phyloP scores from a whole-genome alignment of 192 early-diverging fungal species.

The Podila minutissima region DNA sequence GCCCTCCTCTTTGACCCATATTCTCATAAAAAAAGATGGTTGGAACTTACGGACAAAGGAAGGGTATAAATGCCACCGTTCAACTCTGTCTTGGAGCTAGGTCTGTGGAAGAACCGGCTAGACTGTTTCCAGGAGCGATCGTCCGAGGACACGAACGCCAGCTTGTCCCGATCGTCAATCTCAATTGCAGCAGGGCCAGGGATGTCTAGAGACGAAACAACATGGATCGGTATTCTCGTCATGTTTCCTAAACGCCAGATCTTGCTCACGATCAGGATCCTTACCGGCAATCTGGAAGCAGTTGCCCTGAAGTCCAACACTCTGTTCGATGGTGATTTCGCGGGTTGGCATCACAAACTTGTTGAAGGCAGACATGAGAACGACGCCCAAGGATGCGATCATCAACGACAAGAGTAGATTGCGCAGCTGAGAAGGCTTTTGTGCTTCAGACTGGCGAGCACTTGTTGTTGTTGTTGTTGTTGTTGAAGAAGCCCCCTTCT shows the following conservation, averaged over 20 bases:
- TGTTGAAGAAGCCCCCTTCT: neutral
- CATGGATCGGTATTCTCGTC: neutral
- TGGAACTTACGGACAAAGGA: constrained; percentile 13
- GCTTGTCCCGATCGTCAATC: constrained; percentile 27
- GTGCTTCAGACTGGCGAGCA: neutral
- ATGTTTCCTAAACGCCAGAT: too few relatives aligned
- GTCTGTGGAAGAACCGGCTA: constrained; percentile 42
- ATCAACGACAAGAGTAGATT: constrained; percentile 27
- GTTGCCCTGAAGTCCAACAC: constrained; percentile 31
- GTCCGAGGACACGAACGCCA: constrained; percentile 47
- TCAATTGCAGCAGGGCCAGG: constrained; percentile 44
- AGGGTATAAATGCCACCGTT: constrained; percentile 46
- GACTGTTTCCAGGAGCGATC: constrained; percentile 40
- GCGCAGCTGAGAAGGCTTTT: constrained; percentile 7
- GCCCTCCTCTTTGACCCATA: neutral
- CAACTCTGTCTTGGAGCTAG: constrained; percentile 28
- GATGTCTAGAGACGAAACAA: constrained; percentile 9
- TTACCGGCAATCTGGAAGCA: constrained; percentile 43
- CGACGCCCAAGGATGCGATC: constrained; percentile 26
- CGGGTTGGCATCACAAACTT: constrained; percentile 23
- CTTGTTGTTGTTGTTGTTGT: neutral
- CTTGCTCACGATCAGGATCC: neutral
- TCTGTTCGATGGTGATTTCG: constrained; percentile 34
- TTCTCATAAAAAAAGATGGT: neutral
- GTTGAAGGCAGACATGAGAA: constrained; percentile 29